These are phyloP conservation scores for Thraustochytrium striatum DNA, from an alignment of 352 stramenopile species.

Conservation along the genomic window DNA sequence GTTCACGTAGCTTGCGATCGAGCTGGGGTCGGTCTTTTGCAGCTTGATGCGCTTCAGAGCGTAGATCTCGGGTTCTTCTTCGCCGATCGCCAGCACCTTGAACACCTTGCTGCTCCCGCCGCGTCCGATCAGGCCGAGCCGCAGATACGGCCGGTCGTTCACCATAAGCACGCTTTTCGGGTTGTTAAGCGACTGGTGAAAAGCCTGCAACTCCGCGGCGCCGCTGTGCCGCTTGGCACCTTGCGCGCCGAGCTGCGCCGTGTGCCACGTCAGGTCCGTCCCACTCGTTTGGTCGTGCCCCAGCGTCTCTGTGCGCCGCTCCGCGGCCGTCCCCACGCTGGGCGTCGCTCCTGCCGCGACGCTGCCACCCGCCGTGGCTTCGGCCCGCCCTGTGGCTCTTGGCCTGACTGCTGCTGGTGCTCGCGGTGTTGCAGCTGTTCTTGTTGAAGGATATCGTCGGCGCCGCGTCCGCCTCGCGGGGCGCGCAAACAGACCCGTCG, in stretches of 20 bases:
- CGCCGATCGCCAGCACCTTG: constrained; percentile 53
- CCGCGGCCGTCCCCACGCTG: not conserved
- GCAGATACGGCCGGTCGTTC: constrained; percentile 83
- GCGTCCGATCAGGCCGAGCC: constrained; percentile 91
- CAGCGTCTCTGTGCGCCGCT: not conserved
- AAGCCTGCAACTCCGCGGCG: constrained; percentile 2
- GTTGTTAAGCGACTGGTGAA: constrained; percentile 23
- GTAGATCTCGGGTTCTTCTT: constrained; percentile 81
- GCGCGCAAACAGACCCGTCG: no score
- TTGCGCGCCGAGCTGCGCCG: no score
- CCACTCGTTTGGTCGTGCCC: no score
- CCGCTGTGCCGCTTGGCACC: no score
- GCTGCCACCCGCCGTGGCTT: no score
- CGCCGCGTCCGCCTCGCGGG: no score
- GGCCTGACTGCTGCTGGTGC: no score
- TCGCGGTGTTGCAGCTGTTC: no score
- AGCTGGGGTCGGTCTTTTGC: constrained; percentile 76
- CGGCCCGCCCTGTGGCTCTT: no score
- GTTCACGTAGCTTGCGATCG: constrained; percentile 91
- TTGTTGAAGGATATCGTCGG: no score
- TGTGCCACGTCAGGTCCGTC: no score
- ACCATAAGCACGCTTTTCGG: constrained; percentile 60
- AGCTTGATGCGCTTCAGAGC: constrained; percentile 98
- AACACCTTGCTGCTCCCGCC: constrained; percentile 96
- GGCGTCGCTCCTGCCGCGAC: not conserved